A percentile compares a stretch with the other conserved stretches of the same genome.
Evolutionary conservation across 306 rosid genomes (phyloP).

Genomic region (Lathyrus oleraceus): DNA sequence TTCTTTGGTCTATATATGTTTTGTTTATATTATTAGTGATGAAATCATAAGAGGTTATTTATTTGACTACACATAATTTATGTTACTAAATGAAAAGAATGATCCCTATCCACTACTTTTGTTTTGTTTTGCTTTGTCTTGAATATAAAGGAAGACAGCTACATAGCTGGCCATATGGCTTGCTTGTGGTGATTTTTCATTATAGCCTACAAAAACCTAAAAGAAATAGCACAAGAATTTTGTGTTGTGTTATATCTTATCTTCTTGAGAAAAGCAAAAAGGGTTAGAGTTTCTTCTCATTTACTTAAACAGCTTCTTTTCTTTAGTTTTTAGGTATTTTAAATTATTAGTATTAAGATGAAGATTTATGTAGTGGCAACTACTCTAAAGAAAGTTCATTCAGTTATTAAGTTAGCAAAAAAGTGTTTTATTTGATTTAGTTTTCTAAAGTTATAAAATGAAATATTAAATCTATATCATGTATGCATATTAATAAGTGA

Average conservation of each 20-base stretch:
- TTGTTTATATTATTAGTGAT: constrained; percentile 18
- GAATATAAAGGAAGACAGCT: constrained; percentile 37
- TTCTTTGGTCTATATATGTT: neutral
- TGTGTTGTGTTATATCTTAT: constrained; percentile 24
- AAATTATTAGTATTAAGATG: too few species aligned
- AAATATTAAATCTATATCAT: too few species aligned
- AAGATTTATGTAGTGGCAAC: too few species aligned
- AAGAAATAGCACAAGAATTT: neutral
- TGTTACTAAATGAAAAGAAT: constrained; percentile 10
- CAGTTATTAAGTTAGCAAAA: too few species aligned
- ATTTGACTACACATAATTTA: constrained; percentile 11
- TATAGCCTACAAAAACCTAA: too few species aligned
- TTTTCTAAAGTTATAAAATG: too few species aligned
- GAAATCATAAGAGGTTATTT: neutral
- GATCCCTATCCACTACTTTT: constrained; percentile 30
- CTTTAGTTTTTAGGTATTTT: too few species aligned
- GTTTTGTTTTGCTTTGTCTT: constrained; percentile 38
- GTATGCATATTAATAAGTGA: too few species aligned
- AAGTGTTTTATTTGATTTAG: too few species aligned
- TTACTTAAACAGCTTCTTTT: neutral
- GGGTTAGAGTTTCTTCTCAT: neutral
- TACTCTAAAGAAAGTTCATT: too few species aligned
- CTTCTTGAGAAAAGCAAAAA: constrained; percentile 14
- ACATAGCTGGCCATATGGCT: constrained; percentile 43
- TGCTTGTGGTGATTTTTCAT: constrained; percentile 14